Conservation (phyloP, 1,139 yeast genomes). For the Hyphopichia buzzinii region DNA sequence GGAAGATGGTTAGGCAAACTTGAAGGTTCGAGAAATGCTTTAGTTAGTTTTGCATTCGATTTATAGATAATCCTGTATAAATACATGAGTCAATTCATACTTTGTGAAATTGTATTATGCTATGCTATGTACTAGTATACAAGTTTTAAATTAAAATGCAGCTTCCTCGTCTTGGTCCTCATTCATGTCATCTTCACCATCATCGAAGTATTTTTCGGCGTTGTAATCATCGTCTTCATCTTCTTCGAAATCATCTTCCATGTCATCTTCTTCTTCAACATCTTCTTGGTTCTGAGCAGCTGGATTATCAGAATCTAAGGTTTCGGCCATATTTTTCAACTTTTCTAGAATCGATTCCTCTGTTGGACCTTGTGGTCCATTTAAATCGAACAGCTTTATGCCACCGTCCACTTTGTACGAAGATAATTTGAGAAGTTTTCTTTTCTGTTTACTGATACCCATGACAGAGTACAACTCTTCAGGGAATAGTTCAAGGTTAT, state of each 20-base stretch:
- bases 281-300: conserved; percentile 28
- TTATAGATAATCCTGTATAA: conserved; percentile 16
- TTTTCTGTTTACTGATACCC: conserved; percentile 60
- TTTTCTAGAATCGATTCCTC: conserved; percentile 54
- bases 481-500: conserved; percentile 70
- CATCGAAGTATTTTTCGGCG: conserved; percentile 57
- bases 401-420: conserved; percentile 49
- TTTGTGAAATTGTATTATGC: too few species aligned
- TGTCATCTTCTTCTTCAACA: conserved; percentile 47
- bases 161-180: conserved; percentile 84
- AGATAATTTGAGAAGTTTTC: conserved; percentile 52
- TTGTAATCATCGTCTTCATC: conserved; percentile 66
- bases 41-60: conserved; percentile 38
- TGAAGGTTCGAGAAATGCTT: conserved; percentile 42
- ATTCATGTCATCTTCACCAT: conserved; percentile 74
- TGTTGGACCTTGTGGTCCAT: conserved; percentile 22
- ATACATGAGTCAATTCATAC: too few species aligned
- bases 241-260: conserved; percentile 59
- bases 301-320: conserved; percentile 38
- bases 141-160: conserved; percentile 60
- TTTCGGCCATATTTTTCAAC: conserved; percentile 59
- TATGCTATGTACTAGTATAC: too few species aligned
- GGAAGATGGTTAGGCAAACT: conserved; percentile 72
- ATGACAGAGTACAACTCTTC: conserved; percentile 71
- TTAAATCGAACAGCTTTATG: conserved; percentile 35